A percentile compares a stretch with the other conserved stretches of the same genome.
These are phyloP conservation scores for Penicillium occitanis DNA, from an alignment of 2,329 filamentous ascomycete species.

Conservation along the genomic window DNA sequence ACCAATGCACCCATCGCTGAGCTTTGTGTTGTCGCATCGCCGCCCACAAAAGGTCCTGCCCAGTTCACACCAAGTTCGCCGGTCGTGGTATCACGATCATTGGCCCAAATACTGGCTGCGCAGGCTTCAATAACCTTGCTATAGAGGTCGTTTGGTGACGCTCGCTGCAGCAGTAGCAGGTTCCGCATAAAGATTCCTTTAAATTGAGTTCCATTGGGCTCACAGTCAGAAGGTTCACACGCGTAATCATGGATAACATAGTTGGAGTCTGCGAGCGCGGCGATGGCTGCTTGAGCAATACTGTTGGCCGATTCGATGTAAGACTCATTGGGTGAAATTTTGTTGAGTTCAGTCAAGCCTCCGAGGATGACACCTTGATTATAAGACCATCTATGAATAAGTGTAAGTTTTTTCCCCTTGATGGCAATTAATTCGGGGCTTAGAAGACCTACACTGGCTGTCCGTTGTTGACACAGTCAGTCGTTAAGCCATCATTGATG, in stretches of 20 bases:
- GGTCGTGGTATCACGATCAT: constrained; percentile 50
- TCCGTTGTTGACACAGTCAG: constrained; percentile 53
- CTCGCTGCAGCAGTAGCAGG: constrained; percentile 58
- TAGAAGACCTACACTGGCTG: constrained; percentile 31
- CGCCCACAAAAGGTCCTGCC: constrained; percentile 59
- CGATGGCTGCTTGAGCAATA: constrained; percentile 57
- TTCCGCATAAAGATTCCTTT: constrained; percentile 71
- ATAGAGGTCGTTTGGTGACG: constrained; percentile 53
- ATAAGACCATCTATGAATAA: constrained; percentile 50
- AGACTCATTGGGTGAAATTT: constrained; percentile 41
- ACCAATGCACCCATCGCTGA: constrained; percentile 67
- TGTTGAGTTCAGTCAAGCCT: constrained; percentile 56
- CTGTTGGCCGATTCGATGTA: constrained; percentile 47
- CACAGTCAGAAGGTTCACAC: constrained; percentile 53
- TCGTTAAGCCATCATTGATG: constrained; percentile 56
- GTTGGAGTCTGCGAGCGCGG: constrained; percentile 44
- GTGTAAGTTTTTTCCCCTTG: neutral
- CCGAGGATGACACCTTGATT: constrained; percentile 63
- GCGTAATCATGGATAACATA: constrained; percentile 53
- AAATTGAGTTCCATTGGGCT: constrained; percentile 61
- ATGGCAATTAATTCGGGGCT: neutral
- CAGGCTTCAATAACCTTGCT: constrained; percentile 59
- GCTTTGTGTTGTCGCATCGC: constrained; percentile 61
- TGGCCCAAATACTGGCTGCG: constrained; percentile 65
- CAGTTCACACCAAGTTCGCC: constrained; percentile 63